Conservation (phyloP, 2,329 filamentous ascomycete genomes). For the Gnomoniopsis sp. region DNA sequence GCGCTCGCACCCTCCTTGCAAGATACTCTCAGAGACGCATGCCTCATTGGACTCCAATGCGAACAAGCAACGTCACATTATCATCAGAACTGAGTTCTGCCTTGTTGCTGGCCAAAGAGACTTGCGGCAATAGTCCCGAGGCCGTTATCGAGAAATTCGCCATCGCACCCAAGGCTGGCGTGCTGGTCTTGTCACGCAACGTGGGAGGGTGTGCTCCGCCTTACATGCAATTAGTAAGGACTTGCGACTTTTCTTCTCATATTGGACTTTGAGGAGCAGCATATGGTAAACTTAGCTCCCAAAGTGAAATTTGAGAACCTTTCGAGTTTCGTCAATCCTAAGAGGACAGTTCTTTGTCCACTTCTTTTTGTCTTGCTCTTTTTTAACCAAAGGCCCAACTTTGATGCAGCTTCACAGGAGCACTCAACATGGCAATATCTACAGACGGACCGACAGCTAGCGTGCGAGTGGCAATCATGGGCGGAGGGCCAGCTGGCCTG, state of each 20-base stretch:
- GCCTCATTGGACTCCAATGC: too few species aligned
- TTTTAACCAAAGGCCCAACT: accelerated
- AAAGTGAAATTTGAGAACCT: neutral
- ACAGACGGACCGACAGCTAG: neutral
- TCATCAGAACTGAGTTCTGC: too few species aligned
- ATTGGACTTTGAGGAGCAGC: neutral
- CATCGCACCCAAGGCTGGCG: slow-evolving; percentile 3
- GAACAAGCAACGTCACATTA: too few species aligned
- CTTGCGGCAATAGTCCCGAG: neutral
- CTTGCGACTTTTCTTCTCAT: neutral
- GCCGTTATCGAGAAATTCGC: slow-evolving; percentile 1
- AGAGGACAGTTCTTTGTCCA: neutral
- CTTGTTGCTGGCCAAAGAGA: neutral
- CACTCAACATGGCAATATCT: neutral
- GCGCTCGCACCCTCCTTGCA: too few species aligned
- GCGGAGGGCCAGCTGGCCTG: slow-evolving; percentile 7
- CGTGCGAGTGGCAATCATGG: slow-evolving; percentile 3
- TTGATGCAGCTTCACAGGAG: accelerated
- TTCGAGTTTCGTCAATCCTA: too few species aligned
- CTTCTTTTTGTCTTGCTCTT: too few species aligned
- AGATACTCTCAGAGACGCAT: too few species aligned
- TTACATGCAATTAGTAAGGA: neutral
- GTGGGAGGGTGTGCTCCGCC: neutral
- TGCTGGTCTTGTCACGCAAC: slow-evolving; percentile 4
- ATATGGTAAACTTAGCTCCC: neutral